phyloP scores from a whole-genome alignment of 805 yeast genomes.

The Lipomyces sp. region DNA sequence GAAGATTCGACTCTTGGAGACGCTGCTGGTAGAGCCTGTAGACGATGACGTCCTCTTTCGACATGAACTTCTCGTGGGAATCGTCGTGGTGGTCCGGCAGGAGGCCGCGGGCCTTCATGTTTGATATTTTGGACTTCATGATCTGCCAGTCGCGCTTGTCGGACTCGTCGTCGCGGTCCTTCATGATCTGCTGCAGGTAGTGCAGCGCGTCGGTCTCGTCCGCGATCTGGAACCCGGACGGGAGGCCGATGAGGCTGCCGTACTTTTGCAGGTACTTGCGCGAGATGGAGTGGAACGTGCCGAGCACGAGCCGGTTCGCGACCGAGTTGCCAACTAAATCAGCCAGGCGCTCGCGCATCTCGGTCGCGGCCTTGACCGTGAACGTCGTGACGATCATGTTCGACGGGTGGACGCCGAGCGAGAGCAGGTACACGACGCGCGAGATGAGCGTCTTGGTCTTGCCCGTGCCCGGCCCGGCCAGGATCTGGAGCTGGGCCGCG shows the following conservation, averaged over 20 bases:
- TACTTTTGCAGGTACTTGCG: constrained; percentile 53
- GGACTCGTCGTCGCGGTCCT: constrained; percentile 25
- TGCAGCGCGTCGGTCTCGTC: constrained; percentile 60
- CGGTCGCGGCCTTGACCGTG: constrained; percentile 88
- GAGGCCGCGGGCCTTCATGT: constrained; percentile 25
- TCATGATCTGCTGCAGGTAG: constrained; percentile 40
- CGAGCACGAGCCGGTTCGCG: constrained; percentile 54
- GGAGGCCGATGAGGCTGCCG: constrained; percentile 49
- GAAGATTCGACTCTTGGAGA: constrained; percentile 42
- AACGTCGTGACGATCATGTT: constrained; percentile 82
- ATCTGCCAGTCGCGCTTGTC: constrained; percentile 5
- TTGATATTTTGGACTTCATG: constrained; percentile 8
- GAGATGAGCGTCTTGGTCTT: constrained; percentile 82
- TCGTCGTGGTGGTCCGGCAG: neutral
- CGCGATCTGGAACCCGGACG: constrained; percentile 49
- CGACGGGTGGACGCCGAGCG: constrained; percentile 55
- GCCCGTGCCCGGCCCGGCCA: constrained; percentile 63
- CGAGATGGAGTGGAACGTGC: constrained; percentile 89
- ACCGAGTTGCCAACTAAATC: constrained; percentile 31
- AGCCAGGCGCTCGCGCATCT: constrained; percentile 65
- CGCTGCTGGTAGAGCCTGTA: constrained; percentile 54
- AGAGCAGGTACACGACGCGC: constrained; percentile 55
- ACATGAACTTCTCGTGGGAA: neutral
- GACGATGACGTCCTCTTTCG: constrained; percentile 33
- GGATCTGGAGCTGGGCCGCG: constrained; percentile 47